These are phyloP conservation scores for Fagopyrum esculentum DNA, from an alignment of 148 eudicot genomes.

Conservation along the genomic window DNA sequence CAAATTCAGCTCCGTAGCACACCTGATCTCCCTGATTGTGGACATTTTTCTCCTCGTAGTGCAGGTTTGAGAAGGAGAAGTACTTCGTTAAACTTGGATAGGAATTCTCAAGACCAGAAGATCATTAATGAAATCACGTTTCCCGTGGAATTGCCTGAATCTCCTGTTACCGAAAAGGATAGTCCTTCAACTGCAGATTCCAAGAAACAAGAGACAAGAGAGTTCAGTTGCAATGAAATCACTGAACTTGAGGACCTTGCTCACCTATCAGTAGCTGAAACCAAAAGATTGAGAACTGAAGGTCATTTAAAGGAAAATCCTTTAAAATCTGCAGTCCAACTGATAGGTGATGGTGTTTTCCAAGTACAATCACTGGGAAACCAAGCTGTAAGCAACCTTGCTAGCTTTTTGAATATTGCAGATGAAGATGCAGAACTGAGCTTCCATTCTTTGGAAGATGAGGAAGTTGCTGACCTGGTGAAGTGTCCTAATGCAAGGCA, in stretches of 20 bases:
- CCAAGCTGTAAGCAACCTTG: constrained; percentile 86
- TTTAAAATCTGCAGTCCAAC: constrained; percentile 78
- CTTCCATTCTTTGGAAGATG: constrained; percentile 39
- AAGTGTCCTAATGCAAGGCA: constrained; percentile 33
- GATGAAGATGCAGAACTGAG: constrained; percentile 54
- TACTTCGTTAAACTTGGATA: constrained; percentile 34
- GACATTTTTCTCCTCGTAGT: constrained; percentile 44
- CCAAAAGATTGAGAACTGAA: constrained; percentile 34
- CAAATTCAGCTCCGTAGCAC: constrained; percentile 77
- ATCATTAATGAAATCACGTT: constrained; percentile 32
- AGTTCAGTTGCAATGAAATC: constrained; percentile 52
- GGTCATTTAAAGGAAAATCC: constrained; percentile 57
- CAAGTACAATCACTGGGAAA: constrained; percentile 94
- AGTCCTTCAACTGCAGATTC: constrained; percentile 44
- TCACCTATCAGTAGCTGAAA: constrained; percentile 24
- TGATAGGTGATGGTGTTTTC: constrained; percentile 90
- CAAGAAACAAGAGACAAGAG: constrained; percentile 30
- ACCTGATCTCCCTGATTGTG: constrained; percentile 34
- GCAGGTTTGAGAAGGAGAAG: constrained; percentile 61
- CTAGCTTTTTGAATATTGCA: constrained; percentile 67
- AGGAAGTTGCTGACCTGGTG: constrained; percentile 31
- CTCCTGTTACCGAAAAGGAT: constrained; percentile 39
- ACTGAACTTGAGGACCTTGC: constrained; percentile 63
- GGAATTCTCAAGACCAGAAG: constrained; percentile 28
- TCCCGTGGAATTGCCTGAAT: constrained; percentile 40